These are phyloP conservation scores for Sarocladium brachiariae DNA, from an alignment of 2,329 filamentous ascomycete genomes.

Conservation along the genomic window DNA sequence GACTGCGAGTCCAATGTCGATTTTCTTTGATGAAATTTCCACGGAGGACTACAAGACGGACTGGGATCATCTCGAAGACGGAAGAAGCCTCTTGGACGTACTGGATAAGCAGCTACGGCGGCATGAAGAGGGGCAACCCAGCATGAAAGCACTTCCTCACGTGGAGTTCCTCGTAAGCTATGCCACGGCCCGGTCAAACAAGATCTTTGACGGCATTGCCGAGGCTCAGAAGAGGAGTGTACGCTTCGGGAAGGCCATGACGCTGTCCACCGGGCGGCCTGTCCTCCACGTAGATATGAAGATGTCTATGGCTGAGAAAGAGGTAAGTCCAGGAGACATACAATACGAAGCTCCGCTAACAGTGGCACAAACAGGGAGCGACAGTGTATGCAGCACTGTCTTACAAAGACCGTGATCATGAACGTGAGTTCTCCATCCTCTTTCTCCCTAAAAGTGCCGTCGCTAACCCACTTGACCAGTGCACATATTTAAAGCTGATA, in stretches of 20 bases:
- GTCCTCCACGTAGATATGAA: constrained; percentile 48
- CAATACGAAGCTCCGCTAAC: constrained; percentile 1
- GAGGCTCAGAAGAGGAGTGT: constrained; percentile 63
- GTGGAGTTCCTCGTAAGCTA: constrained; percentile 58
- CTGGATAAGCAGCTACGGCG: constrained; percentile 43
- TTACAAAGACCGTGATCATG: constrained; percentile 27
- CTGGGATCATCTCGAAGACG: constrained; percentile 37
- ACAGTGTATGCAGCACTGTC: constrained; percentile 35
- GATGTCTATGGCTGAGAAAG: constrained; percentile 24
- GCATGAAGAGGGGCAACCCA: constrained; percentile 36
- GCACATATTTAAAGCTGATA: constrained; percentile 46
- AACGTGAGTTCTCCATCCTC: constrained; percentile 24
- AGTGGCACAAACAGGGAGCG: constrained; percentile 22
- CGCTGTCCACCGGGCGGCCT: constrained; percentile 35
- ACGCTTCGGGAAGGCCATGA: constrained; percentile 52
- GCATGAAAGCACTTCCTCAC: constrained; percentile 48
- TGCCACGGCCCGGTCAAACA: constrained; percentile 49
- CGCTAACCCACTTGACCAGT: constrained; percentile 36
- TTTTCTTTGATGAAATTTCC: constrained; percentile 49
- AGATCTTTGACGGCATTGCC: constrained; percentile 61
- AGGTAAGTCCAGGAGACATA: constrained; percentile 22
- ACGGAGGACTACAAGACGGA: constrained; percentile 44
- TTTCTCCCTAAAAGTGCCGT: too few species aligned
- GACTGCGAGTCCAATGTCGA: constrained; percentile 55
- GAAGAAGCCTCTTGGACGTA: constrained; percentile 37